Evolutionary conservation across 1,139 yeast genomes (phyloP).

Genomic region (Candida tetrigidarum): DNA sequence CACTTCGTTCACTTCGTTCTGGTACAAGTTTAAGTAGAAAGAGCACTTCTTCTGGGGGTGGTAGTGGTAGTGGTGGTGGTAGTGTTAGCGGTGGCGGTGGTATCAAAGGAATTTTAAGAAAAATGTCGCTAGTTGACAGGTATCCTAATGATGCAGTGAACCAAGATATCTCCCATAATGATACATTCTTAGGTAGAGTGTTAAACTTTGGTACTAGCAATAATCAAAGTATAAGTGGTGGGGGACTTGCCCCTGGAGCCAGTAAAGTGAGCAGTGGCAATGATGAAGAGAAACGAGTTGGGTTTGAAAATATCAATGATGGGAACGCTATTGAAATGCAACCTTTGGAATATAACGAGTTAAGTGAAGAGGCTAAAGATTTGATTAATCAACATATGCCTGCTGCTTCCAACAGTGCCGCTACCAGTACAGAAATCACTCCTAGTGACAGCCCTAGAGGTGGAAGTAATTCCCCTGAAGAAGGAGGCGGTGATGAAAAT

Average conservation of each 20-base stretch:
- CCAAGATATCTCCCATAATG: constrained; percentile 30
- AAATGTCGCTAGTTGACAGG: constrained; percentile 39
- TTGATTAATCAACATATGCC: constrained; percentile 44
- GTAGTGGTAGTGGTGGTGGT: constrained; percentile 12
- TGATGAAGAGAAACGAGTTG: constrained; percentile 23
- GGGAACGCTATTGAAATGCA: constrained; percentile 38
- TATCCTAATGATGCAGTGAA: constrained; percentile 21
- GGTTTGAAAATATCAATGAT: constrained; percentile 18
- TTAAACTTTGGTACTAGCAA: constrained; percentile 25
- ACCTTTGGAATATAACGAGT: constrained; percentile 32
- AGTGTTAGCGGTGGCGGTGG: constrained; percentile 20
- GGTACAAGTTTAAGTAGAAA: constrained; percentile 5
- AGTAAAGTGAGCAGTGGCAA: constrained; percentile 24
- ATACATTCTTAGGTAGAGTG: constrained; percentile 46
- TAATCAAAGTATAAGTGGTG: constrained; percentile 38
- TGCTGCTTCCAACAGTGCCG: constrained; percentile 16
- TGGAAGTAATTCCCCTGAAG: neutral
- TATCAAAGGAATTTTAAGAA: constrained; percentile 37
- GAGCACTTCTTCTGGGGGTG: too few relatives aligned
- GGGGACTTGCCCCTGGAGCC: constrained; percentile 51
- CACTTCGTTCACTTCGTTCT: constrained; percentile 7
- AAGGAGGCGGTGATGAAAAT: constrained; percentile 11
- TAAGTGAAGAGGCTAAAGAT: constrained; percentile 46
- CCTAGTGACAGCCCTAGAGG: constrained; percentile 18
- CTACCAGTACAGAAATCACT: constrained; percentile 15